A percentile compares a stretch with the other conserved stretches of the same genome.
These are phyloP conservation scores for Botrytis tulipae DNA, from an alignment of 2,329 filamentous ascomycete genomes.

Conservation along the genomic window DNA sequence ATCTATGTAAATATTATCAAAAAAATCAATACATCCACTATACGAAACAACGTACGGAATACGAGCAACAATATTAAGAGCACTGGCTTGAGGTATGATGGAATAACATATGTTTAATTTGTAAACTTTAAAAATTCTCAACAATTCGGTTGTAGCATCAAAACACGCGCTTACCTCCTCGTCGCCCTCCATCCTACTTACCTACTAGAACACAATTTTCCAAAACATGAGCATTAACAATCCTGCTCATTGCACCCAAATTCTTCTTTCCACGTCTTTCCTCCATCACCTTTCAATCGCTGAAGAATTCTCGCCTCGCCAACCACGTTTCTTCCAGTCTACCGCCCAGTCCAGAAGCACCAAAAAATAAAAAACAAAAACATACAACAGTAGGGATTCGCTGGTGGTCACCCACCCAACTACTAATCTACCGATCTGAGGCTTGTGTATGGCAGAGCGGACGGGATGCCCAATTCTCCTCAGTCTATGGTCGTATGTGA, in stretches of 20 bases:
- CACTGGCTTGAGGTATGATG: too few species aligned
- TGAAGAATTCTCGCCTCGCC: background rate
- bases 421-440: background rate
- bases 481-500: background rate
- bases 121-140: background rate
- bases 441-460: background rate
- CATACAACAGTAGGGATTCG: background rate
- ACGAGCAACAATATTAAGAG: too few species aligned
- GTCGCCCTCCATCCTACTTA: background rate
- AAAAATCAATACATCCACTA: too few species aligned
- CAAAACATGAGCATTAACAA: background rate
- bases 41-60: too few species aligned
- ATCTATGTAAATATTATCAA: too few species aligned
- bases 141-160: background rate
- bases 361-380: background rate
- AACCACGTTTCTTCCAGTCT: background rate
- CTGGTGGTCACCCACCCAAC: background rate
- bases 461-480: background rate
- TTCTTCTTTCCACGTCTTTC: background rate
- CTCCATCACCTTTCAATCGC: background rate
- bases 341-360: background rate
- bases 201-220: background rate
- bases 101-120: background rate
- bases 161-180: background rate
- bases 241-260: background rate